Evolutionary conservation across 306 rosid genomes (phyloP).

Genomic region (Leucaena leucocephala): DNA sequence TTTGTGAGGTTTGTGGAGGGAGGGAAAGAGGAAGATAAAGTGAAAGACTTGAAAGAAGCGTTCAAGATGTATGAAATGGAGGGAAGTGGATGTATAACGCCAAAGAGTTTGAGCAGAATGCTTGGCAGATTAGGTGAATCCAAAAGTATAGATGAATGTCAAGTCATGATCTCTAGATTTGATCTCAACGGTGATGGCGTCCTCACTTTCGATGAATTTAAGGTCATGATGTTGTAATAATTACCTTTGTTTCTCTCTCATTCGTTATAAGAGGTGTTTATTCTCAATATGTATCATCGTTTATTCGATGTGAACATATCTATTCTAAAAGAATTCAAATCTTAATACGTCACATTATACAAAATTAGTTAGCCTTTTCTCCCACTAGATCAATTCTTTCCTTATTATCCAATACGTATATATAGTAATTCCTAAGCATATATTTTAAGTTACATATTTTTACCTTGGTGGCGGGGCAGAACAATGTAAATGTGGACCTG

Average conservation of each 20-base stretch:
- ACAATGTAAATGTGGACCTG: background rate
- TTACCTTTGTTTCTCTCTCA: background rate
- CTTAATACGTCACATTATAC: no score
- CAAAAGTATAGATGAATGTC: conserved; percentile 60
- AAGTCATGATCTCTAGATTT: conserved; percentile 61
- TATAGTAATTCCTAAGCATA: no score
- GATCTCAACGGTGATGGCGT: conserved; percentile 90
- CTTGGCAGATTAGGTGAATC: conserved; percentile 72
- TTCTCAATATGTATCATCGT: no score
- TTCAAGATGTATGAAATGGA: conserved; percentile 86
- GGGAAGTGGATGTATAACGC: conserved; percentile 69
- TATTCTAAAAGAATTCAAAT: no score
- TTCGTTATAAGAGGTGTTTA: no score
- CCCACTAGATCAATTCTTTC: no score
- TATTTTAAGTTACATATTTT: background rate
- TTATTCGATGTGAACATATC: no score
- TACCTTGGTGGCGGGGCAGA: background rate
- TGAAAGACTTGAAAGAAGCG: conserved; percentile 62
- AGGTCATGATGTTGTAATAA: conserved; percentile 66
- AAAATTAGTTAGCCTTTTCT: no score
- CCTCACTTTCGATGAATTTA: conserved; percentile 78
- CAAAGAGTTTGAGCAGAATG: conserved; percentile 74
- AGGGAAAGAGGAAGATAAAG: conserved; percentile 72
- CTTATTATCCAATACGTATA: no score
- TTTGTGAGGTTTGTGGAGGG: conserved; percentile 75